phyloP scores from a whole-genome alignment of 2,329 filamentous ascomycete genomes.

The Aspergillus sp. region DNA sequence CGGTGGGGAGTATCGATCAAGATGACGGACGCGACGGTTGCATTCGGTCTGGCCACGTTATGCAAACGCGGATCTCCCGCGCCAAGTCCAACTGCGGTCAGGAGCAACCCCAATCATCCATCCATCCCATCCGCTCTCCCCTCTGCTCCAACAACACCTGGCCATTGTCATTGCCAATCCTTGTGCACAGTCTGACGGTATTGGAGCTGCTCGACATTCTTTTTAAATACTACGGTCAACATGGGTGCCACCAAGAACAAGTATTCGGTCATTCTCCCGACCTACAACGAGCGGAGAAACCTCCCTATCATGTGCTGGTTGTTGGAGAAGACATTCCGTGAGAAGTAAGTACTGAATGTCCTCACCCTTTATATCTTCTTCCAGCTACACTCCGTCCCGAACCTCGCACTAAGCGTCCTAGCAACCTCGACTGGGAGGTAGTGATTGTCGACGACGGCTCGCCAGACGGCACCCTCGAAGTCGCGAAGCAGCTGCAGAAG shows the following conservation, averaged over 20 bases:
- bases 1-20: neutral
- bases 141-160: neutral
- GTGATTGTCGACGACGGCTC: constrained; percentile 98
- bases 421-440: constrained; percentile 93
- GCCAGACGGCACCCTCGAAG: constrained; percentile 88
- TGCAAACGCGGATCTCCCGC: constrained; percentile 11
- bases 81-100: constrained; percentile 6
- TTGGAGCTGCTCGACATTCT: neutral
- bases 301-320: constrained; percentile 95
- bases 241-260: constrained; percentile 61
- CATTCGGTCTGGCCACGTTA: neutral
- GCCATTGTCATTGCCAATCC: neutral
- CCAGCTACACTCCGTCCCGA: neutral
- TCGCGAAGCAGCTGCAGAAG: constrained; percentile 86
- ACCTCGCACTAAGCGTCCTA: constrained; percentile 34
- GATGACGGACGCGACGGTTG: neutral
- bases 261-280: constrained; percentile 96
- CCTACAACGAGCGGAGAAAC: constrained; percentile 97
- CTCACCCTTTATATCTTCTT: constrained; percentile 1
- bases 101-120: constrained; percentile 5
- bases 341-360: constrained; percentile 61
- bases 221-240: constrained; percentile 13
- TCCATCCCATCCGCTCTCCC: neutral
- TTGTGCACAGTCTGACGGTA: neutral
- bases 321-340: constrained; percentile 85